phyloP scores from a whole-genome alignment of 352 stramenopile genomes.

The Blastocystis sp. region DNA sequence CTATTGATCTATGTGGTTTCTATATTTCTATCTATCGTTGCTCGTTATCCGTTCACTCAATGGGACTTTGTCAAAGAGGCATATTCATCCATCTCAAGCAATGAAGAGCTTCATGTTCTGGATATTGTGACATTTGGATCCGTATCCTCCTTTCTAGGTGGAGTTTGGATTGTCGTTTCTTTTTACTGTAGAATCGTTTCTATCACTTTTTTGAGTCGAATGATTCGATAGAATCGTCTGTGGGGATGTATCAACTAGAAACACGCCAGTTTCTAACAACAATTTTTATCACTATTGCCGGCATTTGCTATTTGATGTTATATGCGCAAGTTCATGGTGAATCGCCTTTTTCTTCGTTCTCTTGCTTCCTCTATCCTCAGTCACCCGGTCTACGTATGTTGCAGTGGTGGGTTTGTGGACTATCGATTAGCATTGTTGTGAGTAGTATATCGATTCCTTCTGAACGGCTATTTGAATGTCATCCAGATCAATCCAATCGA shows the following conservation, averaged over 20 bases:
- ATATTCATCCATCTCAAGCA: background rate
- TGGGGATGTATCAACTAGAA: background rate
- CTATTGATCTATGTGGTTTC: slow-evolving; percentile 19
- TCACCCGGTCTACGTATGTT: background rate
- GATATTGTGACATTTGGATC: slow-evolving; percentile 39
- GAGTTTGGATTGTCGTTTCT: background rate
- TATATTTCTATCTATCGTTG: background rate
- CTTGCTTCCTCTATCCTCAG: background rate
- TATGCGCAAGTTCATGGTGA: background rate
- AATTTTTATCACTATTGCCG: background rate
- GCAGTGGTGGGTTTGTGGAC: background rate
- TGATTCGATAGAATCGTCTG: no score
- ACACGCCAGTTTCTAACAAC: background rate
- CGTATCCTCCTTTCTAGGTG: slow-evolving; percentile 20
- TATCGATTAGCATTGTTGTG: background rate
- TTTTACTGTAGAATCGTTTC: slow-evolving; percentile 27
- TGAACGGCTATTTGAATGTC: background rate
- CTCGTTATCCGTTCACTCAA: slow-evolving; percentile 14
- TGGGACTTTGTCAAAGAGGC: background rate
- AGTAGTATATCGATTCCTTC: background rate
- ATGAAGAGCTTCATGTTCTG: slow-evolving; percentile 17
- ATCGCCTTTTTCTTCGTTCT: slow-evolving; percentile 23
- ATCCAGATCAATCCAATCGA: background rate
- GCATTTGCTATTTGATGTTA: background rate
- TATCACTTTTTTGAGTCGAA: background rate